phyloP scores from a whole-genome alignment of 768 basidiomycete species.

The Boletus speciosus region DNA sequence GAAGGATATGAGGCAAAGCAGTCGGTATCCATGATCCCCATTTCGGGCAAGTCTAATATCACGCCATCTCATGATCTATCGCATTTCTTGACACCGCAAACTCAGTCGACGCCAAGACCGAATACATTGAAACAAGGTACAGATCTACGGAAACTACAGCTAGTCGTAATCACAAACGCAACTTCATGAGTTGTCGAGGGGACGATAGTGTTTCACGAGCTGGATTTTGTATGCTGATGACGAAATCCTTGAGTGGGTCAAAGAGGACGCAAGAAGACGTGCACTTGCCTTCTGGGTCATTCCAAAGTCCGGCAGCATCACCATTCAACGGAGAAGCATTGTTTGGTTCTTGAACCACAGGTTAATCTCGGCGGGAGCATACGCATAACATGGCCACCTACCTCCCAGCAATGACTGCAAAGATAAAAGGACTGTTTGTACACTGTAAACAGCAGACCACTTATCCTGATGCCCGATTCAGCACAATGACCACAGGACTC shows the following conservation, averaged over 20 bases:
- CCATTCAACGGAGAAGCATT: slow-evolving; percentile 88
- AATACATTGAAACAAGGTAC: slow-evolving; percentile 12
- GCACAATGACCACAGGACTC: neutral
- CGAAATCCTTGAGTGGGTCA: neutral
- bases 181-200: slow-evolving; percentile 39
- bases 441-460: slow-evolving; percentile 92
- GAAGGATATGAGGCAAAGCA: no score
- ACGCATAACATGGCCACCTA: slow-evolving; percentile 33
- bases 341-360: slow-evolving; percentile 67
- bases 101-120: neutral
- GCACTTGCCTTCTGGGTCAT: slow-evolving; percentile 55
- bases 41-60: neutral
- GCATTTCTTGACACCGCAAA: no score
- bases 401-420: slow-evolving; percentile 86
- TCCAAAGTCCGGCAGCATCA: slow-evolving; percentile 84
- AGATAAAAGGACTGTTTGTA: slow-evolving; percentile 85
- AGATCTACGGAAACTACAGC: slow-evolving; percentile 14
- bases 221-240: slow-evolving; percentile 65
- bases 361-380: neutral
- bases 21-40: neutral
- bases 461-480: slow-evolving; percentile 56
- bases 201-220: slow-evolving; percentile 70
- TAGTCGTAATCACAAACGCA: neutral
- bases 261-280: neutral
- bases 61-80: neutral